Percentiles rank a stretch among this genome's conserved stretches.
Evolutionary conservation across 148 eudicot genomes (phyloP).

Genomic region (Vaccinium vitisidaea): DNA sequence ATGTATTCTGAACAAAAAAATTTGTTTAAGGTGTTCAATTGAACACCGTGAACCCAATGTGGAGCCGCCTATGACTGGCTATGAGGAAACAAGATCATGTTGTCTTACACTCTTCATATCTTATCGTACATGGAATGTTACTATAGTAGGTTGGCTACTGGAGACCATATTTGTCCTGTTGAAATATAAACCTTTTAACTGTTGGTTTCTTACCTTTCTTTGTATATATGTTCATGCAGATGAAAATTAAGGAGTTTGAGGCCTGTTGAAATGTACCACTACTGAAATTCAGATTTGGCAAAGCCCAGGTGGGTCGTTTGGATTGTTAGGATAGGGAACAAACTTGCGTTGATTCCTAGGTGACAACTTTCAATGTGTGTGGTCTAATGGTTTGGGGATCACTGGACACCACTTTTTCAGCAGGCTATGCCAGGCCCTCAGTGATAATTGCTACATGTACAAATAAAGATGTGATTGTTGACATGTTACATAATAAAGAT

Average conservation of each 20-base stretch:
- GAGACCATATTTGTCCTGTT: too few relatives aligned
- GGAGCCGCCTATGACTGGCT: background rate
- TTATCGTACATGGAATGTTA: background rate
- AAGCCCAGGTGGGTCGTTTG: background rate
- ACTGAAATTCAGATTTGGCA: background rate
- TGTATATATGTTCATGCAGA: background rate
- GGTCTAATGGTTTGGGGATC: background rate
- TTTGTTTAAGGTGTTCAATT: too few relatives aligned
- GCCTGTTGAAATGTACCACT: background rate
- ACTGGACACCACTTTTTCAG: background rate
- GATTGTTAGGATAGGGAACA: background rate
- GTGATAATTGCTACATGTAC: too few relatives aligned
- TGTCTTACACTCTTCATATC: background rate
- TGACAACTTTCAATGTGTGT: background rate
- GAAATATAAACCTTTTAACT: background rate
- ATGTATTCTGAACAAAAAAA: too few relatives aligned
- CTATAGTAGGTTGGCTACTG: background rate
- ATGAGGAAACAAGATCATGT: background rate
- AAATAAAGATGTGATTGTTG: too few relatives aligned
- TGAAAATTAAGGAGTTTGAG: background rate
- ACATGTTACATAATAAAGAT: too few relatives aligned
- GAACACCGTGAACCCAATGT: too few relatives aligned
- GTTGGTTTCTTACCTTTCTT: background rate
- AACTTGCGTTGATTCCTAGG: background rate
- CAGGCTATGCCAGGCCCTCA: background rate